A percentile compares a stretch with the other conserved stretches of the same genome.
These are phyloP conservation scores for Nicotiana tomentosiformis DNA, from an alignment of 257 asterid genomes.

Conservation along the genomic window DNA sequence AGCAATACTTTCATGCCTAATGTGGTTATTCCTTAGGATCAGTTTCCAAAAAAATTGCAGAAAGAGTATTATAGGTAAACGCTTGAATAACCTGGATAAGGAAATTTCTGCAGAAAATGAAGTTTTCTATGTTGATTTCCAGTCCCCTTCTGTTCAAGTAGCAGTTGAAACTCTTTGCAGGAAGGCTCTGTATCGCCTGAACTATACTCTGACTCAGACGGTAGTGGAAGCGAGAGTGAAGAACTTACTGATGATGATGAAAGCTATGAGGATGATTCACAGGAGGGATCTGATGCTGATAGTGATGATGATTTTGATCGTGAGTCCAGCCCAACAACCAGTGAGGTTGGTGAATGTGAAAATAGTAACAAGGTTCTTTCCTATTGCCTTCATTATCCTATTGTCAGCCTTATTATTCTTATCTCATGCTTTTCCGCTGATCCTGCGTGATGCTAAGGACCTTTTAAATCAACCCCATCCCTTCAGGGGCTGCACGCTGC, in stretches of 20 bases:
- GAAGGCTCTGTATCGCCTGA: slow-evolving; percentile 65
- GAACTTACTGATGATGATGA: slow-evolving; percentile 79
- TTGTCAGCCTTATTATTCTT: background rate
- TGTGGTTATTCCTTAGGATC: background rate
- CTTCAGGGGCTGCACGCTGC: background rate
- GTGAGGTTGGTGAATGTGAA: slow-evolving; percentile 39
- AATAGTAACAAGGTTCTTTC: slow-evolving; percentile 37
- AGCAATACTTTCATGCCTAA: background rate
- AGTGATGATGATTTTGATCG: slow-evolving; percentile 46
- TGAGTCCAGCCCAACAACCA: slow-evolving; percentile 36
- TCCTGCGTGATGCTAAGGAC: background rate
- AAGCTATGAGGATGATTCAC: slow-evolving; percentile 30
- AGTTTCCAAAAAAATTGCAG: background rate
- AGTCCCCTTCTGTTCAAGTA: background rate
- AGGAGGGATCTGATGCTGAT: slow-evolving; percentile 44
- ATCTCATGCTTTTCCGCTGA: background rate
- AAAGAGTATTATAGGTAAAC: background rate
- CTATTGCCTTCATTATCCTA: background rate
- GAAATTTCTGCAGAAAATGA: background rate
- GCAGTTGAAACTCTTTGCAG: slow-evolving; percentile 26
- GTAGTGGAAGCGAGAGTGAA: slow-evolving; percentile 67
- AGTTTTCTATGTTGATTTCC: background rate
- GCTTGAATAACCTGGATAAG: background rate
- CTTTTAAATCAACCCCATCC: background rate
- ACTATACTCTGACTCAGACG: slow-evolving; percentile 84